Base-by-base conservation (phyloP, 2,329 filamentous ascomycete genomes). In the Aspergillus texensis region DNA sequence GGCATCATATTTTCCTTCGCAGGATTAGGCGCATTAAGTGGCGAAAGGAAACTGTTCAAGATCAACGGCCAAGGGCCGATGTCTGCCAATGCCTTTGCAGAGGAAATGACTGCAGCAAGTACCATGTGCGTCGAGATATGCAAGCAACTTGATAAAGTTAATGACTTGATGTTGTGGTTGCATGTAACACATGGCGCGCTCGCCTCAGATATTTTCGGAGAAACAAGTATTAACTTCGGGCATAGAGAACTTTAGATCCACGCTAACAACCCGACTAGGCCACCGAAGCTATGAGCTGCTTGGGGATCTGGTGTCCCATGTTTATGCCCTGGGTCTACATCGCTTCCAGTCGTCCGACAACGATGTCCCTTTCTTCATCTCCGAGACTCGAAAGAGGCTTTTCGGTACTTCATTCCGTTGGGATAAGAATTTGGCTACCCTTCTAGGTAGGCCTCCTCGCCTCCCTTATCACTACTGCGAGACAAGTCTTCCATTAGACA, bases 381-480 rank as follows among this genome's bases (percentile, higher is more conserved):
- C 61, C 4, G 61, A 62, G 39, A 59, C 61, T 6, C 50, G 61
- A 12, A 59, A 62, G 26, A 36, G 61, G 24, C 21, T 62, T 19
- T 48, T 62, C 9, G 39, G 30, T 10, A 32, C 52, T 24, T 11
- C 19, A 12, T 58, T 43, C 39, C 61, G 61, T 21, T 46, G 56
- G 4, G 61, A 62, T 43, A 62, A 62, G 32, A 52, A 52, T 11
- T n/a, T 56, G 5, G 61, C 61, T 4, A 62, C 57, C 21, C 52
- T 62, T 19, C 21, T 63, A 9, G 62, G 57, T 4, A 41, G 62
- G 24, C 62, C 62, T 14, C 62, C 57, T 39, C 62, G 62, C 26
- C 50, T 63, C 6, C 62, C 53, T 10, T 45, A 61, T 36, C 53
- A 45, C 14, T 63, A 60, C 19, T 63, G 57, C 46, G 57, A 60